Conservation (phyloP, 176 grass and related monocot species). For the sorghum (Sorghum bicolor) region DNA sequence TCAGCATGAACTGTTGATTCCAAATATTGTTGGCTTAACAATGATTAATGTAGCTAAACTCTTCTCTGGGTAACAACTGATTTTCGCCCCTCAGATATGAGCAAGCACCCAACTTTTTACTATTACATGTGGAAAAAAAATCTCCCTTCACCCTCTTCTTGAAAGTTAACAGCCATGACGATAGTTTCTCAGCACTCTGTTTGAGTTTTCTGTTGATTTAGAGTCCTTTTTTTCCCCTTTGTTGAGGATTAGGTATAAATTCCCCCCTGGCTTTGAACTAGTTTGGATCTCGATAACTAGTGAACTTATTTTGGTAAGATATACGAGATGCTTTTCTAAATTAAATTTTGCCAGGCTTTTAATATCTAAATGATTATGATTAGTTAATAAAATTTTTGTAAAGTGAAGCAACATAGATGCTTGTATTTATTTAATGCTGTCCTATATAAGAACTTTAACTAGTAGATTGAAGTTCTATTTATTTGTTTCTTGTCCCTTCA, state of each 20-base stretch:
- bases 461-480: background rate
- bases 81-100: background rate
- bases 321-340: background rate
- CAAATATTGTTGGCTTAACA: background rate
- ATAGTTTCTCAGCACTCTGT: background rate
- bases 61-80: background rate
- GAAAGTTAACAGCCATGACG: background rate
- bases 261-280: background rate
- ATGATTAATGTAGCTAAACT: background rate
- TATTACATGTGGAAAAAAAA: background rate
- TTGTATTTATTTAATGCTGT: background rate
- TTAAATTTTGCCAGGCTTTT: background rate
- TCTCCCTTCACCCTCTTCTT: background rate
- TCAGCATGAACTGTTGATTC: background rate
- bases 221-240: background rate
- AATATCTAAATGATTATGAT: background rate
- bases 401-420: background rate
- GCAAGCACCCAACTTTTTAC: background rate
- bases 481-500: background rate
- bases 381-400: background rate
- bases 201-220: background rate
- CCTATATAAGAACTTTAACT: background rate
- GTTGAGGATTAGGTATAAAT: background rate
- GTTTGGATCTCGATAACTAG: background rate
- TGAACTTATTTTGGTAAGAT: background rate